These are phyloP conservation scores for Tricholoma terreum DNA, from an alignment of 768 basidiomycete species.

Conservation along the genomic window DNA sequence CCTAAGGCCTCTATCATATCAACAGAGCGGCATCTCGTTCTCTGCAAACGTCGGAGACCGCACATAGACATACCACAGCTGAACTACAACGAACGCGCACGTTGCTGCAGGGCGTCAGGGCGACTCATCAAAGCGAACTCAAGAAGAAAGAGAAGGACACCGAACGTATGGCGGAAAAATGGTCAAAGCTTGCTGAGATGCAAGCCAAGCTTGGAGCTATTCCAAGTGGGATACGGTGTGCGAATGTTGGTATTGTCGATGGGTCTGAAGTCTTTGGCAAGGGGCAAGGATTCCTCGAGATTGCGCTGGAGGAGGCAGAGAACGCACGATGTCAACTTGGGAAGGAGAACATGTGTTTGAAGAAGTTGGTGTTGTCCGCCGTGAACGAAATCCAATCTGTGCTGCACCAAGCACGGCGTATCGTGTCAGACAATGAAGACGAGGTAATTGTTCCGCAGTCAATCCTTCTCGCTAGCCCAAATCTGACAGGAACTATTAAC, in stretches of 20 bases:
- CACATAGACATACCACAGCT: conserved; percentile 65
- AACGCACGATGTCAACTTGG: conserved; percentile 55
- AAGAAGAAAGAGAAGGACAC: conserved; percentile 82
- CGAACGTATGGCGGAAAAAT: conserved; percentile 71
- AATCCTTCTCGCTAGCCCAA: not conserved
- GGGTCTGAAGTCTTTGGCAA: conserved; percentile 45
- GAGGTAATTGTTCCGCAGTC: conserved; percentile 37
- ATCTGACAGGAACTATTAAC: conserved; percentile 9
- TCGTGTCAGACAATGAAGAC: conserved; percentile 41
- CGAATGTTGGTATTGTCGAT: conserved; percentile 48
- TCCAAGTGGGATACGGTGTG: conserved; percentile 51
- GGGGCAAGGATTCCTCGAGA: conserved; percentile 56
- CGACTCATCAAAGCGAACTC: conserved; percentile 65
- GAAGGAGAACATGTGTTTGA: conserved; percentile 64
- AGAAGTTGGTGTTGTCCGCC: conserved; percentile 54
- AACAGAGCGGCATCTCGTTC: conserved; percentile 49
- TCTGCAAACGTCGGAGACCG: conserved; percentile 56
- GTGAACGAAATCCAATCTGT: conserved; percentile 65
- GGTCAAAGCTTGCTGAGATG: conserved; percentile 66
- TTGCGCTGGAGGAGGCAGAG: conserved; percentile 73
- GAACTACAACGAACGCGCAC: conserved; percentile 75
- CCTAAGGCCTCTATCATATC: not conserved
- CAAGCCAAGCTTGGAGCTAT: conserved; percentile 56
- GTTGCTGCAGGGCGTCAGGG: conserved; percentile 63
- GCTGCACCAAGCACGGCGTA: conserved; percentile 42